Base-by-base conservation (phyloP, 345 rosid species). In the Gossypium ekmanianum region DNA sequence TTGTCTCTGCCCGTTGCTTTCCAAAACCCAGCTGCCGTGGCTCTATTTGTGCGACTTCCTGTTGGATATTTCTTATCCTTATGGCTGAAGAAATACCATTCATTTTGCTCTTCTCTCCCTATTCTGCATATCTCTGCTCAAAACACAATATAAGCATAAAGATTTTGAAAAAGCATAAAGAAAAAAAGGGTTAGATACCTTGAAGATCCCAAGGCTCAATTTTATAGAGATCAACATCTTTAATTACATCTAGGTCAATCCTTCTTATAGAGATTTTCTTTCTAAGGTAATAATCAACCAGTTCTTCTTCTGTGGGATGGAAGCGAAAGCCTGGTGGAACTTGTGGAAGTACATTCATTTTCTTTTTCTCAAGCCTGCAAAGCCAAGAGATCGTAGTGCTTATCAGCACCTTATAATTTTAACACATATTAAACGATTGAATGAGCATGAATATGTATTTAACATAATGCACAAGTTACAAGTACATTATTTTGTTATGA, bases 1-100 rank as follows among this genome's bases (percentile, higher is more conserved):
- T 95, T 95, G 86, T 95, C 99, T 77, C 99, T 88, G 51, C 99
- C 99, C 1, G 99, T 95, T 45, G 98, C 99, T 84, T 95, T 95
- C 99, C 99, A 95, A 75, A 95, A 95, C 9, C 99, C 99, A 1
- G 92, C 96, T n/a, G 86, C 82, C 0, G 99, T 95, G 69, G 99
- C 99, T 81, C 99, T 87, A 74, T 95, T 95, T 55, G 99, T 95
- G 20, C 99, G 92, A 72, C 96, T 95, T 74, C 99, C 99, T 0
- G 99, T 94, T 13, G 98, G 98, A 72, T 94, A 94, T 75, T 94
- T 94, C 83, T 94, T 94, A 78, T 94, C 97, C 75, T 94, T 94
- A 62, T 95, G 97, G 83, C 99, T 95, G 63, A 93, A 95, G 83
- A 93, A 93, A 73, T 93, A 95, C 99, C 99, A 95, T 58, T 95